phyloP scores from a whole-genome alignment of 2,329 filamentous ascomycete species.

The Sporothrix protearum region DNA sequence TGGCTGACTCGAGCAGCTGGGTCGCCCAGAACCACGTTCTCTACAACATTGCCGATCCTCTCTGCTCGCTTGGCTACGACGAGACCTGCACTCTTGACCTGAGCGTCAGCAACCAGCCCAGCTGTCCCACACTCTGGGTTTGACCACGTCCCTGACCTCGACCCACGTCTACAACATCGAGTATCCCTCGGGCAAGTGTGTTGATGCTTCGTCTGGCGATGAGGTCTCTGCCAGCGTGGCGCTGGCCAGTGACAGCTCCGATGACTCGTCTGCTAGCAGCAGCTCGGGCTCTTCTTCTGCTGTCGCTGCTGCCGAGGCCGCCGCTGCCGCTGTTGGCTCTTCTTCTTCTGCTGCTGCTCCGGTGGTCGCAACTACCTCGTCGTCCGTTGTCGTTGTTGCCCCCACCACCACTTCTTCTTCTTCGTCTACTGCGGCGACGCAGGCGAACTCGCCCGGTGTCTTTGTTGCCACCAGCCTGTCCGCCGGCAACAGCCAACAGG shows the following conservation, averaged over 20 bases:
- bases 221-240: constrained; percentile 21
- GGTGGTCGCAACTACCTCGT: not conserved
- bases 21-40: constrained; percentile 51
- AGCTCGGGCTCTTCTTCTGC: constrained; percentile 5
- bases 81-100: constrained; percentile 46
- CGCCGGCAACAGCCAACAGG: constrained; percentile 15
- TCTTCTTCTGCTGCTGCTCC: not conserved
- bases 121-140: constrained; percentile 46
- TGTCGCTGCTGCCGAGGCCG: not conserved
- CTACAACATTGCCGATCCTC: constrained; percentile 52
- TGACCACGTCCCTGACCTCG: constrained; percentile 36
- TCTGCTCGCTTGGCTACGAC: constrained; percentile 49
- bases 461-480: constrained; percentile 24
- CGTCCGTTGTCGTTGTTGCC: not conserved
- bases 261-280: not conserved
- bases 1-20: constrained; percentile 44
- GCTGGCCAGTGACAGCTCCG: not conserved
- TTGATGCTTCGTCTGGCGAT: constrained; percentile 36
- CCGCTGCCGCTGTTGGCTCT: not conserved
- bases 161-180: constrained; percentile 50
- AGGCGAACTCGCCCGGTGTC: constrained; percentile 20
- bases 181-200: constrained; percentile 48
- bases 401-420: constrained; percentile 14
- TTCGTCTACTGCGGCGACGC: constrained; percentile 3
- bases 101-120: constrained; percentile 47